Conservation (phyloP, 305 asterid genomes). For the Solanum chacoense region DNA sequence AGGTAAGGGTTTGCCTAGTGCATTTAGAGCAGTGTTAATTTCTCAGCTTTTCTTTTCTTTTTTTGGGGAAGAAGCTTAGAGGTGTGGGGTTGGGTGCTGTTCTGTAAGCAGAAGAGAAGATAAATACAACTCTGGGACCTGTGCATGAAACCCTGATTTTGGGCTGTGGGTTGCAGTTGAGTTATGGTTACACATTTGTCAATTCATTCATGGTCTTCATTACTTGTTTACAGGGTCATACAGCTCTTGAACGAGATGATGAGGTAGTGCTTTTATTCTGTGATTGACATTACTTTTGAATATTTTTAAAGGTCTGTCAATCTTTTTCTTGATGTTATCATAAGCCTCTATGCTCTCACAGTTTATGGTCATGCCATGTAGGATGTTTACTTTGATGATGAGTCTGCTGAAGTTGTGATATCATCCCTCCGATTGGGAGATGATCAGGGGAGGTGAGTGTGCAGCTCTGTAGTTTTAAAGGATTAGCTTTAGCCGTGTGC, state of each 20-base stretch:
- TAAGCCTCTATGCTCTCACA: background rate
- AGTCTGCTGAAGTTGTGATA: constrained; percentile 94
- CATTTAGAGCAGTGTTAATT: background rate
- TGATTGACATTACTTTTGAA: background rate
- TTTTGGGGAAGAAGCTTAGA: background rate
- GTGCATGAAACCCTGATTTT: background rate
- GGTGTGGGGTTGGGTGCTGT: background rate
- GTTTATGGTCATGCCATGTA: constrained; percentile 30
- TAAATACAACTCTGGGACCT: background rate
- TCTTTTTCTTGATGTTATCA: background rate
- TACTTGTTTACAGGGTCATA: constrained; percentile 57
- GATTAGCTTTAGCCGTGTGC: background rate
- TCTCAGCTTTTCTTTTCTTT: background rate
- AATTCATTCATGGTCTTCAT: background rate
- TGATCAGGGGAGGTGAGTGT: constrained; percentile 87
- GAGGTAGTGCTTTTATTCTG: constrained; percentile 44
- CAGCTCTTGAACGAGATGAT: constrained; percentile 73
- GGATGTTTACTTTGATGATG: constrained; percentile 95
- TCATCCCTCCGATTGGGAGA: constrained; percentile 92
- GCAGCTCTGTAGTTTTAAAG: background rate
- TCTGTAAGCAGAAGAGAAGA: background rate
- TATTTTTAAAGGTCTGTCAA: background rate
- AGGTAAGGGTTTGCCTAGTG: constrained; percentile 36
- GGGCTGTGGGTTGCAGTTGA: background rate
- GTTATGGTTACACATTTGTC: background rate